A percentile compares a stretch with the other conserved stretches of the same genome.
Evolutionary conservation across 441 rosid species (phyloP).

Genomic region (Pelargonium australe): DNA sequence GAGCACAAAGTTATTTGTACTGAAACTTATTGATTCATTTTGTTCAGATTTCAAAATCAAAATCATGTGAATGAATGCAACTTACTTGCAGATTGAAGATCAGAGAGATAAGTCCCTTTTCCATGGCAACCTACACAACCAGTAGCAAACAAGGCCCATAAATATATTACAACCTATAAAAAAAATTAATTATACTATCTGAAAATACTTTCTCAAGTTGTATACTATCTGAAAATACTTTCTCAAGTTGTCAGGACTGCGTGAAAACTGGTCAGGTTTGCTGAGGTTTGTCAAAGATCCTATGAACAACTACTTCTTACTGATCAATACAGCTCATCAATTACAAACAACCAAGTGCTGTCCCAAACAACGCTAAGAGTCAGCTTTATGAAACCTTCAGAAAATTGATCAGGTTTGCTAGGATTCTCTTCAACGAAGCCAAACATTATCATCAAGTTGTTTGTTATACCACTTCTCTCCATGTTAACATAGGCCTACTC

Average conservation of each 20-base stretch:
- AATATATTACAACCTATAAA: constrained; percentile 1
- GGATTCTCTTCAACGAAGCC: too few species aligned
- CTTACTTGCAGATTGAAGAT: constrained; percentile 93
- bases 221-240: constrained; percentile 8
- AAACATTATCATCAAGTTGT: too few species aligned
- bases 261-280: not conserved
- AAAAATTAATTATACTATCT: constrained; percentile 7
- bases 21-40: constrained; percentile 15
- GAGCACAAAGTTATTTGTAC: constrained; percentile 14
- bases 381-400: too few species aligned
- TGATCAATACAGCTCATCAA: too few species aligned
- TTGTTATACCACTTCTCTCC: too few species aligned
- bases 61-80: constrained; percentile 22
- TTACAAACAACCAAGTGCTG: too few species aligned
- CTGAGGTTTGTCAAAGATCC: not conserved
- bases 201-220: constrained; percentile 5
- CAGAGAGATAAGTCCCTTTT: constrained; percentile 79
- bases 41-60: constrained; percentile 16
- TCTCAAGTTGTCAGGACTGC: not conserved
- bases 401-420: too few species aligned
- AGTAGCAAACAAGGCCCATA: constrained; percentile 12
- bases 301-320: too few species aligned
- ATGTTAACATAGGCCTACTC: too few species aligned
- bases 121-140: constrained; percentile 73
- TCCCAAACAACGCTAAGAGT: too few species aligned